Conservation (phyloP, 1,284 basidiomycete genomes). For the Cystobasidiaceae sp. region DNA sequence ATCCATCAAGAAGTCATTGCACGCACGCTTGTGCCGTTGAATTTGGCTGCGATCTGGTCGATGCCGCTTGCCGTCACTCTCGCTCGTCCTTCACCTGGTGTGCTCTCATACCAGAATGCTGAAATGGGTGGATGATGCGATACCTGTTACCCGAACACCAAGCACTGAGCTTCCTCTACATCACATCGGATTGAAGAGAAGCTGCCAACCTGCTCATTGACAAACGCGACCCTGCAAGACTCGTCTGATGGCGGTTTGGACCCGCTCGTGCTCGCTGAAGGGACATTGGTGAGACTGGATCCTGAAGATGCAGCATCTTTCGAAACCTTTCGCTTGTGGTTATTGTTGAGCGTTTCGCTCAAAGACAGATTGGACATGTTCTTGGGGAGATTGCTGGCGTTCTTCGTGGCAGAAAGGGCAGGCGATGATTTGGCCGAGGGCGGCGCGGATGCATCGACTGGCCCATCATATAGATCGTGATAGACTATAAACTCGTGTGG, state of each 20-base stretch:
- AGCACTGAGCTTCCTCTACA: background rate
- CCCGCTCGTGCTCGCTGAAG: background rate
- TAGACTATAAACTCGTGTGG: slow-evolving; percentile 24
- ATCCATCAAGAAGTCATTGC: background rate
- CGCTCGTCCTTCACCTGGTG: slow-evolving; percentile 34
- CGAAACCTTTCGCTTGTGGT: slow-evolving; percentile 17
- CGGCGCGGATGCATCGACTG: slow-evolving; percentile 73
- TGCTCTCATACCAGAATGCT: slow-evolving; percentile 63
- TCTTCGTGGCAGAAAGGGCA: slow-evolving; percentile 7
- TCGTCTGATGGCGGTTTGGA: background rate
- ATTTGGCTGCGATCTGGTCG: slow-evolving; percentile 86
- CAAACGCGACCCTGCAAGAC: slow-evolving; percentile 39
- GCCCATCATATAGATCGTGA: slow-evolving; percentile 13
- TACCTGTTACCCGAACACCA: slow-evolving; percentile 68
- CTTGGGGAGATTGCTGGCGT: slow-evolving; percentile 7
- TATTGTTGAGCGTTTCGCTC: slow-evolving; percentile 2
- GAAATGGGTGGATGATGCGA: slow-evolving; percentile 96
- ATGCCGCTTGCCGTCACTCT: slow-evolving; percentile 46
- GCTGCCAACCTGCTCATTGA: slow-evolving; percentile 41
- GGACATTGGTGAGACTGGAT: background rate
- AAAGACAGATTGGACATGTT: slow-evolving; percentile 28
- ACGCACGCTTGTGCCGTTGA: slow-evolving; percentile 39
- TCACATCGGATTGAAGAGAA: background rate
- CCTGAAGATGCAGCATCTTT: slow-evolving; percentile 9
- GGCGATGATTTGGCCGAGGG: slow-evolving; percentile 6